phyloP scores from a whole-genome alignment of 2,329 filamentous ascomycete genomes.

The Ophiostoma montium region DNA sequence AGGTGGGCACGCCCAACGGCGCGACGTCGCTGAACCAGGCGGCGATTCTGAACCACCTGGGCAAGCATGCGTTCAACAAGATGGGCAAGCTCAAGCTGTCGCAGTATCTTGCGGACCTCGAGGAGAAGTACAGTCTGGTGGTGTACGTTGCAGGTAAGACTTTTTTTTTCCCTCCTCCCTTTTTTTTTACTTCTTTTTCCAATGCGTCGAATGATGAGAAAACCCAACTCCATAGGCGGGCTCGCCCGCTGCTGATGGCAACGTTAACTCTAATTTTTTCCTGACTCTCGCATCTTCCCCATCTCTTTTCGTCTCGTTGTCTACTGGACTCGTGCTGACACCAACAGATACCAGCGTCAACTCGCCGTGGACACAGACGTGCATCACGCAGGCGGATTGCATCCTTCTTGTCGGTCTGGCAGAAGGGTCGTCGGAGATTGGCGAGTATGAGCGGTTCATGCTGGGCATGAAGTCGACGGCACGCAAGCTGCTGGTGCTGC shows the following conservation, averaged over 20 bases:
- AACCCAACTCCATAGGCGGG: slow-evolving; percentile 33
- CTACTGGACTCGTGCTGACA: neutral
- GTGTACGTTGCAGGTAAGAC: slow-evolving; percentile 71
- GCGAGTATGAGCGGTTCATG: slow-evolving; percentile 92
- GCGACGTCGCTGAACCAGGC: slow-evolving; percentile 88
- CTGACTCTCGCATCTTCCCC: slow-evolving; percentile 28
- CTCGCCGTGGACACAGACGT: slow-evolving; percentile 95
- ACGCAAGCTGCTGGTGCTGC: slow-evolving; percentile 75
- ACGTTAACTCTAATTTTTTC: slow-evolving; percentile 56
- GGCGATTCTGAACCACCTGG: slow-evolving; percentile 85
- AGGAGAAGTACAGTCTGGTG: slow-evolving; percentile 93
- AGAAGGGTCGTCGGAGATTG: slow-evolving; percentile 77
- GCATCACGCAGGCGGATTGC: slow-evolving; percentile 91
- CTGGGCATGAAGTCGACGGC: slow-evolving; percentile 96
- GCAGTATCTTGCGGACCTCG: slow-evolving; percentile 89
- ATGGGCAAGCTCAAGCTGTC: slow-evolving; percentile 95
- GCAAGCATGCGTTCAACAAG: slow-evolving; percentile 88
- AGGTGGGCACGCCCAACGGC: slow-evolving; percentile 80
- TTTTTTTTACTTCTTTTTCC: neutral
- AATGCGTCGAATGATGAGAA: slow-evolving; percentile 35
- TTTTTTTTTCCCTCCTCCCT: neutral
- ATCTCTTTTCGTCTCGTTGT: neutral
- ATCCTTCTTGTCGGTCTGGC: slow-evolving; percentile 86
- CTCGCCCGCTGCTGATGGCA: slow-evolving; percentile 36
- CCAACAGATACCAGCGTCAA: slow-evolving; percentile 79